phyloP scores from a whole-genome alignment of 768 basidiomycete genomes.

The Boletus subparvulus region DNA sequence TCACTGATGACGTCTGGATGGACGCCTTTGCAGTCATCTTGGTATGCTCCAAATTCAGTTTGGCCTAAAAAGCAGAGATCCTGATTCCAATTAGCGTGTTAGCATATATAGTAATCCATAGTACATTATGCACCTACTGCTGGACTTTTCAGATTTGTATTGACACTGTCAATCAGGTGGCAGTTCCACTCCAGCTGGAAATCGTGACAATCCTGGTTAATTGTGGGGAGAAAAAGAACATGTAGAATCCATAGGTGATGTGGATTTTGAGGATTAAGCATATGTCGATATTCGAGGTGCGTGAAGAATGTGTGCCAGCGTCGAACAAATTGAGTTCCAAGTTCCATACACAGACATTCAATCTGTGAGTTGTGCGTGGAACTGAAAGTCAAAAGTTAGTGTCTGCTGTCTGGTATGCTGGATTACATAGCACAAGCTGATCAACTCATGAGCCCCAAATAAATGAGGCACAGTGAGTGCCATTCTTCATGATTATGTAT shows the following conservation, averaged over 20 bases:
- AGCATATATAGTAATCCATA: not conserved
- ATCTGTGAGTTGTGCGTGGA: constrained; percentile 39
- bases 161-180: constrained; percentile 27
- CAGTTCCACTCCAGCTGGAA: constrained; percentile 42
- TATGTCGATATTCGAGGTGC: constrained; percentile 35
- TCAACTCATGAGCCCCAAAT: too few relatives aligned
- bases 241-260: constrained; percentile 47
- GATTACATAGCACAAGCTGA: too few relatives aligned
- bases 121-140: not conserved
- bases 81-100: not conserved
- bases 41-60: constrained; percentile 2
- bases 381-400: constrained; percentile 14
- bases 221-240: constrained; percentile 37
- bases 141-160: constrained; percentile 9
- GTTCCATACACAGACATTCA: too few relatives aligned
- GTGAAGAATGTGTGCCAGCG: constrained; percentile 44
- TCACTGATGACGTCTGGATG: not conserved
- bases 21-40: not conserved
- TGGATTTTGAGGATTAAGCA: constrained; percentile 31
- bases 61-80: constrained; percentile 17
- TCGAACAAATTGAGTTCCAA: too few relatives aligned
- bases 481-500: too few relatives aligned
- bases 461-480: too few relatives aligned
- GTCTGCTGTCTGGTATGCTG: too few relatives aligned
- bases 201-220: constrained; percentile 38